Base-by-base conservation (phyloP, 2,329 filamentous ascomycete genomes). In the Hansfordia pulvinata region DNA sequence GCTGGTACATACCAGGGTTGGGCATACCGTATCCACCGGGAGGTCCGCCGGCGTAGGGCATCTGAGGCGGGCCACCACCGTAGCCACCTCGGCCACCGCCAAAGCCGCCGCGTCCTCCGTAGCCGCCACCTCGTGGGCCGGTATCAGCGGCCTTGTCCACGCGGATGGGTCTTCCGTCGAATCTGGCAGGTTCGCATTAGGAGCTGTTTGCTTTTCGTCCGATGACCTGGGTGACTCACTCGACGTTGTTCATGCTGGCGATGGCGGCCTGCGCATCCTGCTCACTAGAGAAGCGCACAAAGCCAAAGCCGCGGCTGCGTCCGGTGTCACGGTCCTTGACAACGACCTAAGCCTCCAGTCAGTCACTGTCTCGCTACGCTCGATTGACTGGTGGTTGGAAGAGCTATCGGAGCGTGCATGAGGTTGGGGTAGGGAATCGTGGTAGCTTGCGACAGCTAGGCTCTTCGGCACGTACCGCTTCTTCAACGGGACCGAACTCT, bases 291-390 rank as follows among this genome's bases (percentile, higher is more conserved):
- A 88, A 98, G 43, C 86, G 81, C 37, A 98, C 88, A 54, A 96
- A 96, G 25, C 90, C 90, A 53, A 96, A 98, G 34, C 90, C 90
- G 54, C 90, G 83, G 66, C 86, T 94, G 54, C 88, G 84, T 44
- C 84, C 82, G 47, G 88, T 94, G 51, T 96, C 88, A 47, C 86
- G 83, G 56, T 98, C 88, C 63, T 93, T 96, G 46, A 96, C 86
- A 41, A 98, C 88, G 36, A 93, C 82, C 88, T 96, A 42, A 25
- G 32, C 13, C n/a, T n/a, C n/a, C n/a, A n/a, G n/a, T n/a, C n/a
- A n/a, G n/a, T n/a, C n/a, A n/a, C n/a, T n/a, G n/a, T n/a, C n/a
- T n/a, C n/a, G n/a, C n/a, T n/a, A n/a, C n/a, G n/a, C n/a, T n/a
- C n/a, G n/a, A n/a, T n/a, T n/a, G n/a, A n/a, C n/a, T n/a, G n/a